A percentile compares a stretch with the other conserved stretches of the same genome.
Evolutionary conservation across 257 asterid species (phyloP).

Genomic region (Capsicum baccatum): DNA sequence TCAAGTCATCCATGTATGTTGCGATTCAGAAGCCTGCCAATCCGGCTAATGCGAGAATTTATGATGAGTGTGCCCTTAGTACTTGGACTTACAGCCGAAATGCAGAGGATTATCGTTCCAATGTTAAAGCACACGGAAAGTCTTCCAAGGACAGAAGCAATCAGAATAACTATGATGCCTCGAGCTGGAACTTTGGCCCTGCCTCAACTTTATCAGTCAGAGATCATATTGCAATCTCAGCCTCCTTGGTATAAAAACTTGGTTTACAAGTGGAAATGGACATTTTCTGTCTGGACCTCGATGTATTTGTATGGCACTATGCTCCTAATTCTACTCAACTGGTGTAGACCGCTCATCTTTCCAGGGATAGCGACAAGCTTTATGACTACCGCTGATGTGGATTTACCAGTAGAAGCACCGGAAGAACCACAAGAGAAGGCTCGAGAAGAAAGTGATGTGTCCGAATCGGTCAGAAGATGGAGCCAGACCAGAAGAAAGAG

Average conservation of each 20-base stretch:
- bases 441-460: slow-evolving; percentile 39
- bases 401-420: slow-evolving; percentile 1
- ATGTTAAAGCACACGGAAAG: slow-evolving; percentile 68
- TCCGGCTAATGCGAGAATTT: slow-evolving; percentile 61
- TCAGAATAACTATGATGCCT: slow-evolving; percentile 60
- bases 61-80: slow-evolving; percentile 65
- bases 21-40: slow-evolving; percentile 70
- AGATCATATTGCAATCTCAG: slow-evolving; percentile 51
- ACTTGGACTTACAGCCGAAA: slow-evolving; percentile 62
- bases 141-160: slow-evolving; percentile 51
- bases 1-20: slow-evolving; percentile 81
- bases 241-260: slow-evolving; percentile 71
- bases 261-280: slow-evolving; percentile 71
- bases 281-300: slow-evolving; percentile 70
- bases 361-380: slow-evolving; percentile 36
- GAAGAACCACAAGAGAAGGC: slow-evolving; percentile 30
- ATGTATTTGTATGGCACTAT: slow-evolving; percentile 50
- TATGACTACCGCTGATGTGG: slow-evolving; percentile 11
- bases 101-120: slow-evolving; percentile 57
- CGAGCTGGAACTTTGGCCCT: slow-evolving; percentile 63
- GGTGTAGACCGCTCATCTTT: slow-evolving; percentile 57
- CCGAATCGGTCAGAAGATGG: slow-evolving; percentile 53
- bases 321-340: slow-evolving; percentile 45
- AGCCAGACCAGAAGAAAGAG: slow-evolving; percentile 52
- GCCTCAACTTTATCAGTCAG: slow-evolving; percentile 73